Evolutionary conservation across 345 rosid species (phyloP).

Genomic region (Boechera retrofracta): DNA sequence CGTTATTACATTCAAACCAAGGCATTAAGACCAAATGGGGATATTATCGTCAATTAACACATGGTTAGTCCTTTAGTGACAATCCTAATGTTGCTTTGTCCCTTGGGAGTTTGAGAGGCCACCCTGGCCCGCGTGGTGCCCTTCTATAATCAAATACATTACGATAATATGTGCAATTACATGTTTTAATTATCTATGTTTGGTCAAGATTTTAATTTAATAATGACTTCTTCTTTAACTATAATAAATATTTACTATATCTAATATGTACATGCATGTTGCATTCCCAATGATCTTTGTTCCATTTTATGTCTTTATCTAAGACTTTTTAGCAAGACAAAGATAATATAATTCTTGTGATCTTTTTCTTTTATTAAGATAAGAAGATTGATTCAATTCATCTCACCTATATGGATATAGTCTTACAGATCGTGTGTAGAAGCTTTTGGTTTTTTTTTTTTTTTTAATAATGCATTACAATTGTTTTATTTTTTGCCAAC

Average conservation of each 20-base stretch:
- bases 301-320: constrained; percentile 19
- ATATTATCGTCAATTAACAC: not conserved
- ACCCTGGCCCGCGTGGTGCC: constrained; percentile 23
- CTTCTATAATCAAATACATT: not conserved
- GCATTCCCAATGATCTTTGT: constrained; percentile 28
- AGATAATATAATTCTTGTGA: not conserved
- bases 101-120: constrained; percentile 41
- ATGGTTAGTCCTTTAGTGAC: constrained; percentile 26
- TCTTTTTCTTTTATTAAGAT: not conserved
- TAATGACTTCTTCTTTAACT: constrained; percentile 25
- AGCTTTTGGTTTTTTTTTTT: constrained; percentile 12
- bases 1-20: constrained; percentile 31
- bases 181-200: constrained; percentile 24
- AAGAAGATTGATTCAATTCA: constrained; percentile 17
- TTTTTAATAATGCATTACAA: not conserved
- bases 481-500: constrained; percentile 13
- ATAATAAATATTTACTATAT: not conserved
- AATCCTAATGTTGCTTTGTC: constrained; percentile 36
- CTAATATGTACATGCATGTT: constrained; percentile 39
- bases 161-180: constrained; percentile 32
- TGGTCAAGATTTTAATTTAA: constrained; percentile 21
- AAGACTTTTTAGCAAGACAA: constrained; percentile 14
- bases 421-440: constrained; percentile 32
- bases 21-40: not conserved
- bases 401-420: constrained; percentile 14